Evolutionary conservation across 2,329 filamentous ascomycete genomes (phyloP).

Genomic region (Purpureocillium lavendulum): DNA sequence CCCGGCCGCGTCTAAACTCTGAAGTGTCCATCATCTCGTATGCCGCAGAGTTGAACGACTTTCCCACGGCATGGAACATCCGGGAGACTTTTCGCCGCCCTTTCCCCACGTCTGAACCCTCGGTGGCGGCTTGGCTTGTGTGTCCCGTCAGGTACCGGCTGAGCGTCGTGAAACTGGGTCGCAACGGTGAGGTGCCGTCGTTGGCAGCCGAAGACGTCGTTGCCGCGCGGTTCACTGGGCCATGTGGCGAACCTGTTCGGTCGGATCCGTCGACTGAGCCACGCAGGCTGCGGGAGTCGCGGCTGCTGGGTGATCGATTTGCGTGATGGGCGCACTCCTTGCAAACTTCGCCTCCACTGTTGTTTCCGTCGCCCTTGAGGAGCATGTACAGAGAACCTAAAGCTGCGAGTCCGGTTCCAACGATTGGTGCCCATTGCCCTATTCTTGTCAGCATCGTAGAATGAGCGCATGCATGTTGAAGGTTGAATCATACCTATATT

Average conservation of each 20-base stretch:
- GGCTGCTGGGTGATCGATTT: conserved; percentile 2
- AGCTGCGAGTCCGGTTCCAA: conserved; percentile 48
- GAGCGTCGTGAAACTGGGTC: neutral
- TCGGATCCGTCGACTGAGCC: neutral
- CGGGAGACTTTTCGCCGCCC: conserved; percentile 33
- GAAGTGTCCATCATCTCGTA: conserved; percentile 39
- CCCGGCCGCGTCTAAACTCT: conserved; percentile 35
- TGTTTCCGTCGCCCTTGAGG: conserved; percentile 25
- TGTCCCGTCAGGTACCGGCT: neutral
- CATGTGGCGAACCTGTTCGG: neutral
- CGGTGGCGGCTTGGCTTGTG: neutral
- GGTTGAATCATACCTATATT: conserved; percentile 39
- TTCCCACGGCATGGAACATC: conserved; percentile 30
- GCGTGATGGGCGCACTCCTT: neutral
- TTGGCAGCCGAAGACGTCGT: neutral
- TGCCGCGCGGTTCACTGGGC: too few species aligned
- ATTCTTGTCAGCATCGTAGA: neutral
- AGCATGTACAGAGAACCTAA: conserved; percentile 51
- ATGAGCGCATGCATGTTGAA: neutral
- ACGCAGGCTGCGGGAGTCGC: neutral
- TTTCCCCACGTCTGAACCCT: conserved; percentile 11
- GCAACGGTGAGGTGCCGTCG: neutral
- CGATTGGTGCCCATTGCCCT: conserved; percentile 54
- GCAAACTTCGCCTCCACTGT: too few species aligned
- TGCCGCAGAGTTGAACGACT: conserved; percentile 37